Base-by-base conservation (phyloP, 2,329 filamentous ascomycete genomes). In the Hirsutella rhossiliensis region DNA sequence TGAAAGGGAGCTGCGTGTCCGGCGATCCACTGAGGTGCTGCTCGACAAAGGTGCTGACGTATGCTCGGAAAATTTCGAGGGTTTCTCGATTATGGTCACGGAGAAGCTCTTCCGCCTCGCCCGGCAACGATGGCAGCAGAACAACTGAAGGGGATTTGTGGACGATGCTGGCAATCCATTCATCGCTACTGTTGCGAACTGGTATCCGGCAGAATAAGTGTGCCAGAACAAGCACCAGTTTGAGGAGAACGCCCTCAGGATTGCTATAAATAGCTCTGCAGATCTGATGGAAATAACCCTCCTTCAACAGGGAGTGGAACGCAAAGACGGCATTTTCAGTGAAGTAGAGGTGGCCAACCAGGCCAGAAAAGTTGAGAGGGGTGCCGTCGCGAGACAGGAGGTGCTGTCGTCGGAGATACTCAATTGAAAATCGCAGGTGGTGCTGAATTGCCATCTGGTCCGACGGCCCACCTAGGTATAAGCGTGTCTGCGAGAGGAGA, bases 371-470 rank as follows among this genome's bases (percentile, higher is more conserved):
- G 56, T 89, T 85, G 12, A 88, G 62, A 0, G 85, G 83, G 2
- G 60, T 65, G 39, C 84, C 85, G 1, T 63, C 57, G 0, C 65
- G 58, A 4, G 75, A 77, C 9, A 90, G 66, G 0, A 90, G 72
- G 38, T 75, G 67, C 51, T 87, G 80, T 31, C 81, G 69, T 18
- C 83, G 73, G 1, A 90, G 69, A 52, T 87, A 90, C 50, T 90
- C 84, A 38, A 90, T 84, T 0, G 84, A 88, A 59, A 90, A 90
- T 4, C 85, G 75, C 7, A 90, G 61, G 54, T 89, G 84, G 56
- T 90, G 84, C 42, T 84, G 71, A 1, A 87, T 77, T 2, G 83
- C 76, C 57, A 81, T 75, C 53, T 79, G 80, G 42, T 78, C 77
- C 37, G 78, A 76, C 2, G 78, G 69, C 0, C 84, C 82, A 38